Percentiles rank a stretch among this genome's conserved stretches.
phyloP scores from a whole-genome alignment of 1,139 yeast genomes.

The Hemisphaericaspora lyxosophila region DNA sequence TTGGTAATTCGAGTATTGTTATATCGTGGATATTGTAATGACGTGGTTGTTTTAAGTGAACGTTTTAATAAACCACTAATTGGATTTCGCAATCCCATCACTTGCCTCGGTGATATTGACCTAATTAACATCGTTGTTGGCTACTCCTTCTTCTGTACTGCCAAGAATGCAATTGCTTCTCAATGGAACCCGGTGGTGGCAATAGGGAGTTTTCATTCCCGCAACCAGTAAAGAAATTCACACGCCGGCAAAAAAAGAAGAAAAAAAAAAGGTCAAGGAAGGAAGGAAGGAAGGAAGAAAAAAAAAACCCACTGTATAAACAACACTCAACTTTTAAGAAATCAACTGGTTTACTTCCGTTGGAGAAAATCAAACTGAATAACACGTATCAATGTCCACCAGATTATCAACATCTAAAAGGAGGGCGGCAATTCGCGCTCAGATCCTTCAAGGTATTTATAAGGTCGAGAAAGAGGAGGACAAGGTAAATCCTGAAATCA shows the following conservation, averaged over 20 bases:
- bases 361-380: too few species aligned
- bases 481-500: neutral
- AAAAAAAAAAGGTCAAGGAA: conserved; percentile 3
- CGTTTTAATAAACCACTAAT: neutral
- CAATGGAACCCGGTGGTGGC: too few species aligned
- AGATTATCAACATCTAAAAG: conserved; percentile 14
- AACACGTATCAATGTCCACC: conserved; percentile 1
- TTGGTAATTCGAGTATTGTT: conserved; percentile 31
- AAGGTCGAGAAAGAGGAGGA: conserved; percentile 6
- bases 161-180: neutral
- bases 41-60: neutral
- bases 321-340: neutral
- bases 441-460: conserved; percentile 11
- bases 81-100: neutral
- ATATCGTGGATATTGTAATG: conserved; percentile 5
- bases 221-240: neutral
- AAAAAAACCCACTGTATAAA: neutral
- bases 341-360: too few species aligned
- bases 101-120: neutral
- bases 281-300: too few species aligned
- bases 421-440: conserved; percentile 14
- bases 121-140: neutral
- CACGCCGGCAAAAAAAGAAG: neutral
- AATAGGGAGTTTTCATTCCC: too few species aligned
- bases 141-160: neutral